A percentile compares a stretch with the other conserved stretches of the same genome.
phyloP scores from a whole-genome alignment of 371 early-diverging fungal species.

The Neoconidiobolus thromboides region DNA sequence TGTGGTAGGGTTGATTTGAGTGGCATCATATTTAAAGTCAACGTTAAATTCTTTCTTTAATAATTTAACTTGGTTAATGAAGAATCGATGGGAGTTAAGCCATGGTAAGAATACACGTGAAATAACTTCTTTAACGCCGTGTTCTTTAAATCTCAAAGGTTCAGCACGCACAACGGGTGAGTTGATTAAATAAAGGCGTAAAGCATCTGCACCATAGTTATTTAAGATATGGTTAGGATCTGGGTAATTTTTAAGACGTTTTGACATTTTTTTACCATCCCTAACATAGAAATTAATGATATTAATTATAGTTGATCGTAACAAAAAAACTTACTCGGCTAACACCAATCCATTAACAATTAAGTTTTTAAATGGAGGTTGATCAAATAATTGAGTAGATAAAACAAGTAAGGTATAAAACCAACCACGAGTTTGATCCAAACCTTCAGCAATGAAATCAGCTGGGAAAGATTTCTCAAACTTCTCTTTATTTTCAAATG shows the following conservation, averaged over 20 bases:
- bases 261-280: slow-evolving; percentile 99
- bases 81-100: slow-evolving; percentile 98
- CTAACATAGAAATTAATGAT: too few relatives aligned
- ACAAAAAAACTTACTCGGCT: slow-evolving; percentile 28
- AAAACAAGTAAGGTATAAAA: slow-evolving; percentile 99
- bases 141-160: slow-evolving; percentile 92
- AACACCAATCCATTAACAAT: slow-evolving; percentile 98
- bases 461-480: slow-evolving; percentile 93
- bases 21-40: slow-evolving; percentile 57
- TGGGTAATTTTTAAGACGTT: slow-evolving; percentile 99
- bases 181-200: slow-evolving; percentile 95
- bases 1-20: slow-evolving; percentile 38
- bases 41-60: slow-evolving; percentile 70
- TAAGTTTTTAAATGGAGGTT: slow-evolving; percentile 98
- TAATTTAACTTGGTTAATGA: slow-evolving; percentile 71
- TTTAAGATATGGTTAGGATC: slow-evolving; percentile 82
- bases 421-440: slow-evolving; percentile 99
- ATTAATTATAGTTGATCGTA: too few relatives aligned
- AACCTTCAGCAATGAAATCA: slow-evolving; percentile 99
- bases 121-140: slow-evolving; percentile 94
- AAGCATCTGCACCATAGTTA: slow-evolving; percentile 95
- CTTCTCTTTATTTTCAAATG: slow-evolving; percentile 86
- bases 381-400: slow-evolving; percentile 94
- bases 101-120: slow-evolving; percentile 96
- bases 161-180: slow-evolving; percentile 99